A percentile compares a stretch with the other conserved stretches of the same genome.
Evolutionary conservation across 1,284 basidiomycete species (phyloP).

Genomic region (Tilletiopsis washingtonensis): DNA sequence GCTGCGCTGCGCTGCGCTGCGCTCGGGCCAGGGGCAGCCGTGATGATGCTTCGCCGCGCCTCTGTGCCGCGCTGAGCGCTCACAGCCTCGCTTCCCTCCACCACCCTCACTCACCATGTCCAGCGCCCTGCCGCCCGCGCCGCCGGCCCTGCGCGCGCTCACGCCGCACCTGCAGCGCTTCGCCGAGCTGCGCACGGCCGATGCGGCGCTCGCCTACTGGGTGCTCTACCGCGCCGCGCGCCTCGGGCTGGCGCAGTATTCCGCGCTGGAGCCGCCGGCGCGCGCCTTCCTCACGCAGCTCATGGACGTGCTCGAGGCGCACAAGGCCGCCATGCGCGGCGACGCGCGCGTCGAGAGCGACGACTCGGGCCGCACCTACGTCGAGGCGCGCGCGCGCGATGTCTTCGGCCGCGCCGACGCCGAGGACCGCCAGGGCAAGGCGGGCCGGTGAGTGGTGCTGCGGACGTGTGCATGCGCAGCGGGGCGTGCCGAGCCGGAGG

Average conservation of each 20-base stretch:
- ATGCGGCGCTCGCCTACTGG: conserved; percentile 88
- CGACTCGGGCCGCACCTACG: conserved; percentile 77
- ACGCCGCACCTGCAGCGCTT: conserved; percentile 79
- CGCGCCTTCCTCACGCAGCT: conserved; percentile 66
- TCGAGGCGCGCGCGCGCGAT: conserved; percentile 86
- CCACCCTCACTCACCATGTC: background rate
- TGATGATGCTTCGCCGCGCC: no score
- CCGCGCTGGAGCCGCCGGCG: conserved; percentile 48
- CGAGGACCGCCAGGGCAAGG: conserved; percentile 70
- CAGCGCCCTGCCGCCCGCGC: conserved; percentile 6
- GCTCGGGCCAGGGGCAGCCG: no score
- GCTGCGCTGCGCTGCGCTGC: no score
- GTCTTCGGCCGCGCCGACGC: conserved; percentile 84
- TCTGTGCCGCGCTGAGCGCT: no score
- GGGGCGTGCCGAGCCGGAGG: no score
- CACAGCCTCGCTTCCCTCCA: no score
- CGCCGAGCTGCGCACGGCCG: conserved; percentile 69
- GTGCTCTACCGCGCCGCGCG: conserved; percentile 87
- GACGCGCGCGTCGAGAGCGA: conserved; percentile 70
- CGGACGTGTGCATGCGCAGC: no score
- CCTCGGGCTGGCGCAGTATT: conserved; percentile 59
- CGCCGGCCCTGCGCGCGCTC: conserved; percentile 51
- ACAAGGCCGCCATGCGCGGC: conserved; percentile 66
- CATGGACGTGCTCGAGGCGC: conserved; percentile 68
- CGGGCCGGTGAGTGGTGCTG: conserved; percentile 58